These are phyloP conservation scores for Colletotrichum horii DNA, from an alignment of 2,329 filamentous ascomycete species.

Conservation along the genomic window DNA sequence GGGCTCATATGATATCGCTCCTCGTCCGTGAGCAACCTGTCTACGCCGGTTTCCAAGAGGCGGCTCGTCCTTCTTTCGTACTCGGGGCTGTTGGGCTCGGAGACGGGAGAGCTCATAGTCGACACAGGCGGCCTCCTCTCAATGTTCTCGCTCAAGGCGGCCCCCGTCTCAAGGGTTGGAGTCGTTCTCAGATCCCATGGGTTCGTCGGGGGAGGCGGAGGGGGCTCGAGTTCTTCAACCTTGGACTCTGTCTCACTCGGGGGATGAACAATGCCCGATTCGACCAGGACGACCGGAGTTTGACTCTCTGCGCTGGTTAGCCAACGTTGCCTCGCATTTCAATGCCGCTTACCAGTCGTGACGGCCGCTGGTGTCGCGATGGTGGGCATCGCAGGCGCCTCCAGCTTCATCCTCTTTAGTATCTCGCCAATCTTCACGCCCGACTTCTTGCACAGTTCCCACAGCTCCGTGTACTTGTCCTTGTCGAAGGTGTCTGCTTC, in stretches of 20 bases:
- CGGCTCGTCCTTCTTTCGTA: background rate
- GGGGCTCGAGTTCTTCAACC: slow-evolving; percentile 18
- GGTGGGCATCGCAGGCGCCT: slow-evolving; percentile 24
- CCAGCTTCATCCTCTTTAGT: slow-evolving; percentile 59
- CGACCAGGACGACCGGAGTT: background rate
- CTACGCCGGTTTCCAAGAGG: background rate
- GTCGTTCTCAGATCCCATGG: slow-evolving; percentile 16
- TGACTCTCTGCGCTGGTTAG: background rate
- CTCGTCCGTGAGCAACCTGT: slow-evolving; percentile 1
- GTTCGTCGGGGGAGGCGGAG: slow-evolving; percentile 10
- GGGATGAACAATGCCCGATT: background rate
- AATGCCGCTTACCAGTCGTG: background rate
- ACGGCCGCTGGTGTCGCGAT: background rate
- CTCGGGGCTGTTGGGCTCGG: slow-evolving; percentile 1
- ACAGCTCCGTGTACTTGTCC: slow-evolving; percentile 53
- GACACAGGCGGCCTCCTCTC: slow-evolving; percentile 15
- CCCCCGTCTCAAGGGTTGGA: background rate
- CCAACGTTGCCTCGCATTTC: background rate
- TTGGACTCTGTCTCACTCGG: background rate
- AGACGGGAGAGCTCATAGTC: slow-evolving; percentile 7
- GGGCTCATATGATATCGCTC: slow-evolving; percentile 17
- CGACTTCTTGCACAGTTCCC: slow-evolving; percentile 50
- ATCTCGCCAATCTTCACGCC: slow-evolving; percentile 56
- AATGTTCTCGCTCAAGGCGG: background rate
- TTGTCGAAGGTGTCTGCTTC: slow-evolving; percentile 56